Conservation (phyloP, 1,284 basidiomycete species). For the Pseudozyma hubeiensis region DNA sequence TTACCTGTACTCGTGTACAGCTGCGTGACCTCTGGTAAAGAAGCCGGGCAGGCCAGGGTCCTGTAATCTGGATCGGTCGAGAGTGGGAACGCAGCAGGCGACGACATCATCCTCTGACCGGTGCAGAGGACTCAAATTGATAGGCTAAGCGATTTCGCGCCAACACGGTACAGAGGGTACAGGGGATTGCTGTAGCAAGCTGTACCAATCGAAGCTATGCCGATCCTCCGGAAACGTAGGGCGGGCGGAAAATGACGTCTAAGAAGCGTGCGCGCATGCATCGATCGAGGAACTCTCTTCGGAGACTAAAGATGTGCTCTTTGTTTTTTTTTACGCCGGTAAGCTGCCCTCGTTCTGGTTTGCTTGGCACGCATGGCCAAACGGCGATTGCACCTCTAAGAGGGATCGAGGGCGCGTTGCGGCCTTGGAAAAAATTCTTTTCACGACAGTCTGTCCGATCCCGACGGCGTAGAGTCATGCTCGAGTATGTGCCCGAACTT, state of each 20-base stretch:
- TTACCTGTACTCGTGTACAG: not conserved
- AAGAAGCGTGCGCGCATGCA: slow-evolving; percentile 13
- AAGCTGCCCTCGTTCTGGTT: no score
- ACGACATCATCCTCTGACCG: not conserved
- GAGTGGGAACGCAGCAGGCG: not conserved
- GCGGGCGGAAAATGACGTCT: slow-evolving; percentile 28
- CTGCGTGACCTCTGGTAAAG: not conserved
- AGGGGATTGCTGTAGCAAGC: no score
- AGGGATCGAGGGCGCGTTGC: no score
- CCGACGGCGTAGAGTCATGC: not conserved
- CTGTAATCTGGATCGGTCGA: not conserved
- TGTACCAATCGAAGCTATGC: no score
- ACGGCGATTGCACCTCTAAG: no score
- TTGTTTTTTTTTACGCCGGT: no score
- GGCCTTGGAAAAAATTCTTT: not conserved
- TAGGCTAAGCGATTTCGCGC: no score
- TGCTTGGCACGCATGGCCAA: not conserved
- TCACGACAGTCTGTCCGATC: not conserved
- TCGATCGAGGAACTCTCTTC: slow-evolving; percentile 12
- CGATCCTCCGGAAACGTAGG: not conserved
- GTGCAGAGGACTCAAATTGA: no score
- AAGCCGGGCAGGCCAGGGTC: not conserved
- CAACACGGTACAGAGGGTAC: no score
- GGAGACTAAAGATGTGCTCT: no score
- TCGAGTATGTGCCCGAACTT: not conserved